Evolutionary conservation across 208 protist genomes (phyloP).

Genomic region (Trypanosoma cruzi): DNA sequence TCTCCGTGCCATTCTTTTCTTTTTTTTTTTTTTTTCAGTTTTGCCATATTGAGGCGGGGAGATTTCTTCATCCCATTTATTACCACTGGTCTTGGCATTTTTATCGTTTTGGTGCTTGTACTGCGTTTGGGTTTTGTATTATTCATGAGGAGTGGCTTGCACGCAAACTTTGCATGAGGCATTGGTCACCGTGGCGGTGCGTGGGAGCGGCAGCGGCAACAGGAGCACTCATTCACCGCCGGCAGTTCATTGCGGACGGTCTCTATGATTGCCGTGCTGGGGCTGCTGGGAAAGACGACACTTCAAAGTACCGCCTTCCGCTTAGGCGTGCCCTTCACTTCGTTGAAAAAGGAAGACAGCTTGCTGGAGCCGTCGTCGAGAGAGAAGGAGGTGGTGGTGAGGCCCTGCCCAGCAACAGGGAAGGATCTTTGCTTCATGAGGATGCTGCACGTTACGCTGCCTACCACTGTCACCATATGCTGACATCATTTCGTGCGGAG

Average conservation of each 20-base stretch:
- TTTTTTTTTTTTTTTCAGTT: slow-evolving; percentile 4
- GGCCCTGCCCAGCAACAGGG: neutral
- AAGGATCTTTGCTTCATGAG: neutral
- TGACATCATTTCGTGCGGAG: slow-evolving; percentile 39
- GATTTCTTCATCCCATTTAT: neutral
- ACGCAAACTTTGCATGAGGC: neutral
- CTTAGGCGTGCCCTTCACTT: slow-evolving; percentile 25
- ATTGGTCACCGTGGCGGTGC: slow-evolving; percentile 1
- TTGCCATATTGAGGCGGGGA: too few relatives aligned
- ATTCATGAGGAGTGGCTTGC: neutral
- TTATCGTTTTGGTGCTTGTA: neutral
- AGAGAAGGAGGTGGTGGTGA: neutral
- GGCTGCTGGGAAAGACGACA: neutral
- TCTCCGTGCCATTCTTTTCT: too few relatives aligned
- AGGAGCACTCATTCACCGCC: neutral
- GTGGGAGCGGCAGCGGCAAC: neutral
- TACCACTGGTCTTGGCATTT: neutral
- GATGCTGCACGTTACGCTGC: slow-evolving; percentile 44
- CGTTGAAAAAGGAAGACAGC: neutral
- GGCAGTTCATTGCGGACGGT: neutral
- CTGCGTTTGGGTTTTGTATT: neutral
- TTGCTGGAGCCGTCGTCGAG: neutral
- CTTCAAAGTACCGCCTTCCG: slow-evolving; percentile 18
- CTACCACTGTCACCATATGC: slow-evolving; percentile 79
- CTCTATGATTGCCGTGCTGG: neutral